A percentile compares a stretch with the other conserved stretches of the same genome.
Evolutionary conservation across 2,329 filamentous ascomycete species (phyloP).

Genomic region (Xylariaceae sp.): DNA sequence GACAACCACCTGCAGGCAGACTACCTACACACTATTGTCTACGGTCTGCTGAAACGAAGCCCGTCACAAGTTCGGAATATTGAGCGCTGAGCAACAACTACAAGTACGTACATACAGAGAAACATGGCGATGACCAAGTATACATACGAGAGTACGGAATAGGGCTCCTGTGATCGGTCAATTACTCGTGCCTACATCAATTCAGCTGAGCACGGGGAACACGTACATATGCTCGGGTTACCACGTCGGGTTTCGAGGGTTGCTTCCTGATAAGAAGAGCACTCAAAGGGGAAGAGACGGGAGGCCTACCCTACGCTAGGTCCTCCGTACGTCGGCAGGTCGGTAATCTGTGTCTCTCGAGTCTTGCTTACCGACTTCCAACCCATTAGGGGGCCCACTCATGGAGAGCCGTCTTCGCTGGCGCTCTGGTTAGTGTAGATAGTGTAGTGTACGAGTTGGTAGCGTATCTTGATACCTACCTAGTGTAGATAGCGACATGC

Average conservation of each 20-base stretch:
- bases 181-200: neutral
- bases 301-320: no score
- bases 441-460: no score
- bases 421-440: neutral
- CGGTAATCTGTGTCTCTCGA: neutral
- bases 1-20: no score
- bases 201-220: neutral
- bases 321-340: no score
- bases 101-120: no score
- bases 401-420: neutral
- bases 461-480: neutral
- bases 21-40: no score
- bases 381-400: neutral
- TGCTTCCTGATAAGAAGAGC: no score
- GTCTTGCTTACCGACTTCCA: neutral
- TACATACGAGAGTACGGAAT: neutral
- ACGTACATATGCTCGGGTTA: neutral
- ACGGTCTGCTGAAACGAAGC: no score
- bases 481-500: neutral
- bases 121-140: neutral
- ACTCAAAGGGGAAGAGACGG: no score
- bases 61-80: no score
- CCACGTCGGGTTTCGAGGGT: no score
- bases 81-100: no score
- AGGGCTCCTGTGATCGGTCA: neutral